Conservation (phyloP, 2,329 filamentous ascomycete species). For the Aspergillus novoparasiticus region DNA sequence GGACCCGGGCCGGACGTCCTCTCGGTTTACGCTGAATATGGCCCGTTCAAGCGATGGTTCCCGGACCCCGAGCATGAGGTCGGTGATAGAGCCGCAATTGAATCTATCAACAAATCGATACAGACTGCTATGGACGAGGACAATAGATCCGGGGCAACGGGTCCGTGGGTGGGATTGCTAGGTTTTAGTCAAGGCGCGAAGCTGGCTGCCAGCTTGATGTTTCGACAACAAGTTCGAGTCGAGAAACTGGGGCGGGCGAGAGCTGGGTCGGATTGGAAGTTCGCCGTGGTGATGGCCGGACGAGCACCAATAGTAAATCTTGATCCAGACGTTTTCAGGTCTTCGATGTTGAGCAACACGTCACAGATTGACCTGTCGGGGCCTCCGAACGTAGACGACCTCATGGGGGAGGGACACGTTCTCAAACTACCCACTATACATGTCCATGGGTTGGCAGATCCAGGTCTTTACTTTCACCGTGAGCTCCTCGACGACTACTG, state of each 20-base stretch:
- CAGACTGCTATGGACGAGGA: slow-evolving; percentile 53
- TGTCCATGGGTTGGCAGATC: slow-evolving; percentile 66
- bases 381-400: background rate
- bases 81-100: slow-evolving; percentile 38
- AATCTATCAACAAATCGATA: slow-evolving; percentile 38
- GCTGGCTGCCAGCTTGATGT: slow-evolving; percentile 61
- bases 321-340: background rate
- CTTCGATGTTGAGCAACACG: background rate
- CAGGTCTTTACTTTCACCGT: slow-evolving; percentile 61
- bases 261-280: slow-evolving; percentile 54
- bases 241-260: slow-evolving; percentile 19
- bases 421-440: slow-evolving; percentile 65
- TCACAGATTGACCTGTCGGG: background rate
- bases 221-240: slow-evolving; percentile 59
- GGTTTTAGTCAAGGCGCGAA: slow-evolving; percentile 71
- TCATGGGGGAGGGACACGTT: slow-evolving; percentile 23
- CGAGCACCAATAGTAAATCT: slow-evolving; percentile 58
- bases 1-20: slow-evolving; percentile 64
- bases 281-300: slow-evolving; percentile 65
- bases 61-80: slow-evolving; percentile 58
- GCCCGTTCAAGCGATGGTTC: slow-evolving; percentile 67
- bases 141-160: slow-evolving; percentile 52
- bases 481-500: slow-evolving; percentile 63
- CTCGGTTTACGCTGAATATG: slow-evolving; percentile 65
- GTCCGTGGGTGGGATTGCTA: slow-evolving; percentile 62